Evolutionary conservation across 768 basidiomycete species (phyloP).

Genomic region (Tulasnella sp.): DNA sequence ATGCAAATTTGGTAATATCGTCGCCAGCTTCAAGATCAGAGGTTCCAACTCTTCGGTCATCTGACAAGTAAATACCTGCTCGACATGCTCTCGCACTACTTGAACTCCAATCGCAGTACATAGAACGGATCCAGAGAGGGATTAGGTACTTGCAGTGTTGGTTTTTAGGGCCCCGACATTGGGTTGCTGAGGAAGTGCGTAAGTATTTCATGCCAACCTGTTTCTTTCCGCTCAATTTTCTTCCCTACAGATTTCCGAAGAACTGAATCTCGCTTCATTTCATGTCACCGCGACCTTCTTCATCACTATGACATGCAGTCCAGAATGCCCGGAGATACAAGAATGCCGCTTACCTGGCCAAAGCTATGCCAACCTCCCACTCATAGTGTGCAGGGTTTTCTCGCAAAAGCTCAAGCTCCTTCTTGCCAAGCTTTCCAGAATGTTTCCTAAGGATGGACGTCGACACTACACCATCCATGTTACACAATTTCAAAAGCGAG

Average conservation of each 20-base stretch:
- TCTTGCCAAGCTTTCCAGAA: conserved; percentile 20
- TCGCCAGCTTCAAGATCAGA: conserved; percentile 23
- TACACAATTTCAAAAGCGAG: conserved; percentile 36
- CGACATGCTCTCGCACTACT: conserved; percentile 30
- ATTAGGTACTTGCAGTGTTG: conserved; percentile 29
- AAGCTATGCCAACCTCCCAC: conserved; percentile 25
- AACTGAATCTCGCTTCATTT: conserved; percentile 33
- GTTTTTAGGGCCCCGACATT: conserved; percentile 27
- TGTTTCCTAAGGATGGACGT: conserved; percentile 25
- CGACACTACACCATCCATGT: conserved; percentile 25
- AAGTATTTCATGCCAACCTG: not conserved
- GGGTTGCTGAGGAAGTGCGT: conserved; percentile 30
- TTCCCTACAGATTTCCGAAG: conserved; percentile 21
- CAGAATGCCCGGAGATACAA: conserved; percentile 36
- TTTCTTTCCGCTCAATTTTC: not conserved
- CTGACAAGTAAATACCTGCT: conserved; percentile 27
- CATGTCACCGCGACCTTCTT: conserved; percentile 35
- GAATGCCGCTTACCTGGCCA: conserved; percentile 31
- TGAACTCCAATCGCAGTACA: conserved; percentile 24
- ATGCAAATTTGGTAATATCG: conserved; percentile 29
- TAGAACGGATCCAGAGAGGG: conserved; percentile 26
- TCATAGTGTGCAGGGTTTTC: conserved; percentile 29
- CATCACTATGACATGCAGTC: conserved; percentile 43
- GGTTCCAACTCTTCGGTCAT: conserved; percentile 28
- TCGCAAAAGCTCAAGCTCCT: conserved; percentile 24